Conservation (phyloP, 2,329 filamentous ascomycete species). For the Nannizziopsis barbatae region DNA sequence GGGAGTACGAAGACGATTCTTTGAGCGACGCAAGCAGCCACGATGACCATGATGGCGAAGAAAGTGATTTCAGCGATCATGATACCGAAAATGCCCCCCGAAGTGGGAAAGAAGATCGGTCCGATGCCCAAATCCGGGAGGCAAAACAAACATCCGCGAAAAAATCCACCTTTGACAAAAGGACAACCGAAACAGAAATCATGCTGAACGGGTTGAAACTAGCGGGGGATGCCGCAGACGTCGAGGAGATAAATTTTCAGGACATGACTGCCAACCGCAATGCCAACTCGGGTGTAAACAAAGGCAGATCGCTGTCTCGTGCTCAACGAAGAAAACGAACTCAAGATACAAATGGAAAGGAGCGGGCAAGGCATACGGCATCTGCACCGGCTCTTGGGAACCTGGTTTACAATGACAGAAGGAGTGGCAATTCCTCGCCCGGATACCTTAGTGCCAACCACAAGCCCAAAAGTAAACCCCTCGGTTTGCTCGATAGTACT, state of each 20-base stretch:
- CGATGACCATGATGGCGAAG: constrained; percentile 48
- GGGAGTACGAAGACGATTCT: constrained; percentile 49
- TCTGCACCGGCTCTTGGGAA: constrained; percentile 90
- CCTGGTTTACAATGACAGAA: constrained; percentile 95
- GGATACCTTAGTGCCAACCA: constrained; percentile 53
- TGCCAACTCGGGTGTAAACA: constrained; percentile 26
- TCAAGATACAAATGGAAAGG: constrained; percentile 81
- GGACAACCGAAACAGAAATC: constrained; percentile 46
- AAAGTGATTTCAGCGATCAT: constrained; percentile 46
- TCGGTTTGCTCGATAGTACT: constrained; percentile 39
- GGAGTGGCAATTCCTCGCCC: constrained; percentile 66
- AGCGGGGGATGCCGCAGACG: constrained; percentile 29
- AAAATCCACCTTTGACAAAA: constrained; percentile 27
- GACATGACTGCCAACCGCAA: constrained; percentile 33
- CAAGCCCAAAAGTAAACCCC: constrained; percentile 45
- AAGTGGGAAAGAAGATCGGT: constrained; percentile 4
- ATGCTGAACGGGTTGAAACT: constrained; percentile 51
- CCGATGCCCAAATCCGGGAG: constrained; percentile 17
- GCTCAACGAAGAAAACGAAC: constrained; percentile 67
- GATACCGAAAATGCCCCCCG: constrained; percentile 30
- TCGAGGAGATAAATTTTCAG: constrained; percentile 43
- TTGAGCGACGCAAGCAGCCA: constrained; percentile 51
- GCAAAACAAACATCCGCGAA: constrained; percentile 27
- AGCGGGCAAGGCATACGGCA: constrained; percentile 75
- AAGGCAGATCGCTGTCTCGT: constrained; percentile 43